A percentile compares a stretch with the other conserved stretches of the same genome.
Evolutionary conservation across 139 green algal species (phyloP).

Genomic region (Chlamydomonas sp.): DNA sequence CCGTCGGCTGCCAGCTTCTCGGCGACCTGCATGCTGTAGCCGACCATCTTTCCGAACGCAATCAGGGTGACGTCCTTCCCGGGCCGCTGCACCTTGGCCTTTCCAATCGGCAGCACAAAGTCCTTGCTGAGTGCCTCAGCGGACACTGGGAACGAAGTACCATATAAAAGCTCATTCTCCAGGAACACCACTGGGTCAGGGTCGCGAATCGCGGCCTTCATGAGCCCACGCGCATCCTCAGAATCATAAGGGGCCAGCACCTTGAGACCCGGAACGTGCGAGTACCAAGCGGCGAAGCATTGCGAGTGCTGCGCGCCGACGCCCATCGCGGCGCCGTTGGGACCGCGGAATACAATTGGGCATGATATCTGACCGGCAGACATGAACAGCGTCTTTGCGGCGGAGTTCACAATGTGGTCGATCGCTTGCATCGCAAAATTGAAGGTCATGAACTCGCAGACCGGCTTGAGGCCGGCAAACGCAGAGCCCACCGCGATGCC

Average conservation of each 20-base stretch:
- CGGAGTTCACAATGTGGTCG: slow-evolving; percentile 98
- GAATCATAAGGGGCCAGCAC: slow-evolving; percentile 91
- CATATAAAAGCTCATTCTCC: slow-evolving; percentile 98
- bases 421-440: slow-evolving; percentile 79
- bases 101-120: slow-evolving; percentile 93
- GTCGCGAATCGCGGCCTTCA: slow-evolving; percentile 96
- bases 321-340: slow-evolving; percentile 93
- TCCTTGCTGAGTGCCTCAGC: slow-evolving; percentile 78
- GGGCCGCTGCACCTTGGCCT: slow-evolving; percentile 74
- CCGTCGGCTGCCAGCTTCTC: slow-evolving; percentile 80
- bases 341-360: slow-evolving; percentile 96
- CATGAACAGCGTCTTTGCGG: slow-evolving; percentile 99
- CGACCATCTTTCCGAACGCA: slow-evolving; percentile 90
- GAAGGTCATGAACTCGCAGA: slow-evolving; percentile 99
- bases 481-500: slow-evolving; percentile 90
- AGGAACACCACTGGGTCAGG: slow-evolving; percentile 95
- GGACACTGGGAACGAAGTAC: slow-evolving; percentile 74
- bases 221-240: slow-evolving; percentile 87
- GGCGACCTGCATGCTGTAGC: slow-evolving; percentile 78
- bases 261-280: slow-evolving; percentile 89
- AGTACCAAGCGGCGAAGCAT: slow-evolving; percentile 97
- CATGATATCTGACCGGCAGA: slow-evolving; percentile 85
- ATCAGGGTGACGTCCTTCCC: slow-evolving; percentile 86
- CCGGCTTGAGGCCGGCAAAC: slow-evolving; percentile 81
- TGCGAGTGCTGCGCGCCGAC: slow-evolving; percentile 97